Conservation (phyloP, 2,329 filamentous ascomycete species). For the Xylariales sp. region DNA sequence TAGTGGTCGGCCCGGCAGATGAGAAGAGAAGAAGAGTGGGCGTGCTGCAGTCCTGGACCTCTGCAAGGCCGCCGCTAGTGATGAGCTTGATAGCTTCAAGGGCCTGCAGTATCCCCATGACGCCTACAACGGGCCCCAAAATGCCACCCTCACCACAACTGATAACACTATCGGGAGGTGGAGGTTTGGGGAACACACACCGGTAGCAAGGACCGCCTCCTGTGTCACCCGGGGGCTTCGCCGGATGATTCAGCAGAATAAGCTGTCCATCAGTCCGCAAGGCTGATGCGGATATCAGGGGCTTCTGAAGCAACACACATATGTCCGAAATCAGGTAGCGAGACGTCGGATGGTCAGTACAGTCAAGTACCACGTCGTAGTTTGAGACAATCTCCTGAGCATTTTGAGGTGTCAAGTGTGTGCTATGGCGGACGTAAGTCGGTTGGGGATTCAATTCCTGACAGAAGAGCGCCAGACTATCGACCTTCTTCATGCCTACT, state of each 20-base stretch:
- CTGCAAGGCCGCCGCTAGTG: conserved; percentile 29
- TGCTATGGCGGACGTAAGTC: conserved; percentile 56
- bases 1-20: conserved; percentile 34
- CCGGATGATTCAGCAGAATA: conserved; percentile 80
- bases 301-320: conserved; percentile 73
- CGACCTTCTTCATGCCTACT: conserved; percentile 74
- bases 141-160: conserved; percentile 93
- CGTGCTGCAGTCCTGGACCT: conserved; percentile 14
- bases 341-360: conserved; percentile 87
- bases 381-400: conserved; percentile 60
- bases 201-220: conserved; percentile 82
- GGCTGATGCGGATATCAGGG: conserved; percentile 85
- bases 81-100: conserved; percentile 86
- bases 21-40: conserved; percentile 42
- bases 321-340: conserved; percentile 91
- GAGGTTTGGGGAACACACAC: conserved; percentile 85
- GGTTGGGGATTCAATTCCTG: conserved; percentile 68
- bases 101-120: conserved; percentile 90
- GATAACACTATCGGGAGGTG: conserved; percentile 75
- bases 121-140: conserved; percentile 84
- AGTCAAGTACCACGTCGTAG: conserved; percentile 88
- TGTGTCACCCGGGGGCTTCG: conserved; percentile 51
- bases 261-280: conserved; percentile 86
- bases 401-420: conserved; percentile 64
- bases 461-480: conserved; percentile 59